phyloP scores from a whole-genome alignment of 1,284 basidiomycete genomes.

The Fomes fomentarius region DNA sequence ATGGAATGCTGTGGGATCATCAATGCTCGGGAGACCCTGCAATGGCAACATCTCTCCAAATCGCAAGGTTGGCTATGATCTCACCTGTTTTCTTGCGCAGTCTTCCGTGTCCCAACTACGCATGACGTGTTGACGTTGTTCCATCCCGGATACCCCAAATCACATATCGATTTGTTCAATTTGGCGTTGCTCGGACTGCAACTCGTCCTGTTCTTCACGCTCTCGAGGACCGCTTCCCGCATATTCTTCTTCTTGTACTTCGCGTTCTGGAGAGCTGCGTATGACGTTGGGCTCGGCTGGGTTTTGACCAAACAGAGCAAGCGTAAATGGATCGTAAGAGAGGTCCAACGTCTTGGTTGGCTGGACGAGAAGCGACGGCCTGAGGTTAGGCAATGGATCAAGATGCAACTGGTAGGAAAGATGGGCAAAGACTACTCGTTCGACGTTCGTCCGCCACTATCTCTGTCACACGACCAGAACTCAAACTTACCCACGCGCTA shows the following conservation, averaged over 20 bases:
- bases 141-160: slow-evolving; percentile 88
- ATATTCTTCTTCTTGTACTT: slow-evolving; percentile 87
- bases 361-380: slow-evolving; percentile 76
- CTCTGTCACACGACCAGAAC: slow-evolving; percentile 21
- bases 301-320: slow-evolving; percentile 94
- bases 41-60: not conserved
- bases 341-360: slow-evolving; percentile 84
- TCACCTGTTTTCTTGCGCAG: not conserved
- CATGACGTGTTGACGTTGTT: slow-evolving; percentile 95
- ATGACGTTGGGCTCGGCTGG: slow-evolving; percentile 94
- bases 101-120: slow-evolving; percentile 83
- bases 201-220: slow-evolving; percentile 72
- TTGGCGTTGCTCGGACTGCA: slow-evolving; percentile 80
- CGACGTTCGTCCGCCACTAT: slow-evolving; percentile 58
- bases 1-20: not conserved
- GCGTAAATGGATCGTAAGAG: slow-evolving; percentile 88
- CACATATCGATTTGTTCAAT: slow-evolving; percentile 89
- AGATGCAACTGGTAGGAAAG: slow-evolving; percentile 85
- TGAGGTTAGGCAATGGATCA: slow-evolving; percentile 79
- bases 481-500: slow-evolving; percentile 16
- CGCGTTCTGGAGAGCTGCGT: slow-evolving; percentile 90
- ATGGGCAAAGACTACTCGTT: slow-evolving; percentile 96
- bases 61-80: not conserved
- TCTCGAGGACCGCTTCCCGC: slow-evolving; percentile 60
- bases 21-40: not conserved